Evolutionary conservation across 164 flowering plant genomes (phyloP).

Genomic region (Brasenia schreberi): DNA sequence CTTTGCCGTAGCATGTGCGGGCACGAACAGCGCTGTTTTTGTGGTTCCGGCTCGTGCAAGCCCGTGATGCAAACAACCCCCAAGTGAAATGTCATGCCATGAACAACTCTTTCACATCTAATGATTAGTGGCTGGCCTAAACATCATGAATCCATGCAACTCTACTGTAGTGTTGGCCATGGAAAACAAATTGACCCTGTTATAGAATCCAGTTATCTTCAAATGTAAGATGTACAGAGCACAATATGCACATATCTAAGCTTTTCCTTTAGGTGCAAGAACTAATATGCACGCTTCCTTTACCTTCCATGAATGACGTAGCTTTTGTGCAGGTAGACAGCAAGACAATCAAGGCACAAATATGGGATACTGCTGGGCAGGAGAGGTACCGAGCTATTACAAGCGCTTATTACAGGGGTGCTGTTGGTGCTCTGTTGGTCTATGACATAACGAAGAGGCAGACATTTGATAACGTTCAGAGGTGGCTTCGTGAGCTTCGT

Average conservation of each 20-base stretch:
- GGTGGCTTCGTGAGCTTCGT: slow-evolving; percentile 36
- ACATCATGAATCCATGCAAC: neutral
- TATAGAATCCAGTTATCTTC: too few relatives aligned
- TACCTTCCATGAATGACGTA: neutral
- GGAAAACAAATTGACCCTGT: too few relatives aligned
- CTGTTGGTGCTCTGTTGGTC: slow-evolving; percentile 15
- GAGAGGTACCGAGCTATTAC: slow-evolving; percentile 16
- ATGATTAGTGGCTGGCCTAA: too few relatives aligned
- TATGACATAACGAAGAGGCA: slow-evolving; percentile 18
- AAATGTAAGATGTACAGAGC: neutral
- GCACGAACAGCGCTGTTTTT: too few relatives aligned
- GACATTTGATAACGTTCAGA: slow-evolving; percentile 26
- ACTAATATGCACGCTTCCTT: neutral
- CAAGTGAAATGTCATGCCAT: neutral
- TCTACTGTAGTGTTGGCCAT: neutral
- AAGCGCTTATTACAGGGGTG: slow-evolving; percentile 16
- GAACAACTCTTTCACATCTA: neutral
- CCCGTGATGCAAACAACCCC: neutral
- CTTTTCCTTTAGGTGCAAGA: neutral
- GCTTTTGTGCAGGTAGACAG: slow-evolving; percentile 16
- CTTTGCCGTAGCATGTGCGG: too few relatives aligned
- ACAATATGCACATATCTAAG: too few relatives aligned
- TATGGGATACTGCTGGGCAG: slow-evolving; percentile 31
- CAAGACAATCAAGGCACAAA: slow-evolving; percentile 11
- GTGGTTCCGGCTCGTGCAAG: too few relatives aligned